A percentile compares a stretch with the other conserved stretches of the same genome.
These are phyloP conservation scores for Colletotrichum sansevieriae DNA, from an alignment of 2,329 filamentous ascomycete species.

Conservation along the genomic window DNA sequence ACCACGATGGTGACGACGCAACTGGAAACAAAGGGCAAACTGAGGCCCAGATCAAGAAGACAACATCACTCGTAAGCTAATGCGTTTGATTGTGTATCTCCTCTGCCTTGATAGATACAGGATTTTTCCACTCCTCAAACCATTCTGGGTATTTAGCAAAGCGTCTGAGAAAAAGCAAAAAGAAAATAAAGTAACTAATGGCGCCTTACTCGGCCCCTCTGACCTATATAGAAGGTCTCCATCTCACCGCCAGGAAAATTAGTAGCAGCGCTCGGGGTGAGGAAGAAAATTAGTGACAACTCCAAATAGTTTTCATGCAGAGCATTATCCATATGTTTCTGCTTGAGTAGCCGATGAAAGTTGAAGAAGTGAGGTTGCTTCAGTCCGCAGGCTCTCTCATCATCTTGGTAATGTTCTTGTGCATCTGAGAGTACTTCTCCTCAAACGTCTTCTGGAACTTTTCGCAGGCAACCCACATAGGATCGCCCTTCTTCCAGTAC, in stretches of 20 bases:
- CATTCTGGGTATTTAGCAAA: slow-evolving; percentile 39
- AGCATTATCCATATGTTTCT: background rate
- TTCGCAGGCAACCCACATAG: slow-evolving; percentile 68
- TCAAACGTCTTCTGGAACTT: slow-evolving; percentile 70
- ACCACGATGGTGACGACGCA: too few species aligned
- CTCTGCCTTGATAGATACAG: background rate
- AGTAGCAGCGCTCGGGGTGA: background rate
- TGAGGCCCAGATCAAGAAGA: too few species aligned
- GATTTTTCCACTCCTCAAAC: slow-evolving; percentile 11
- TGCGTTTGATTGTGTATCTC: background rate
- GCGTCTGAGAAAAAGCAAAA: slow-evolving; percentile 13
- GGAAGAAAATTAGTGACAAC: slow-evolving; percentile 6
- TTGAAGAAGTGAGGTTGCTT: background rate
- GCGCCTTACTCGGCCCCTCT: background rate
- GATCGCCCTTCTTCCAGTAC: slow-evolving; percentile 70
- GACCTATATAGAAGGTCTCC: background rate
- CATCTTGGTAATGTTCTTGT: slow-evolving; percentile 71
- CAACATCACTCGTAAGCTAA: background rate
- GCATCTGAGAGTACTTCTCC: slow-evolving; percentile 70
- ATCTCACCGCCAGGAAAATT: slow-evolving; percentile 12
- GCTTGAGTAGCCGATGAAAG: background rate
- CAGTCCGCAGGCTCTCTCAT: slow-evolving; percentile 56
- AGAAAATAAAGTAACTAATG: background rate
- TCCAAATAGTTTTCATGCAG: slow-evolving; percentile 24
- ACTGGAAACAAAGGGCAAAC: too few species aligned